Evolutionary conservation across 1,139 yeast genomes (phyloP).

Genomic region (Diutina mesorugosa): DNA sequence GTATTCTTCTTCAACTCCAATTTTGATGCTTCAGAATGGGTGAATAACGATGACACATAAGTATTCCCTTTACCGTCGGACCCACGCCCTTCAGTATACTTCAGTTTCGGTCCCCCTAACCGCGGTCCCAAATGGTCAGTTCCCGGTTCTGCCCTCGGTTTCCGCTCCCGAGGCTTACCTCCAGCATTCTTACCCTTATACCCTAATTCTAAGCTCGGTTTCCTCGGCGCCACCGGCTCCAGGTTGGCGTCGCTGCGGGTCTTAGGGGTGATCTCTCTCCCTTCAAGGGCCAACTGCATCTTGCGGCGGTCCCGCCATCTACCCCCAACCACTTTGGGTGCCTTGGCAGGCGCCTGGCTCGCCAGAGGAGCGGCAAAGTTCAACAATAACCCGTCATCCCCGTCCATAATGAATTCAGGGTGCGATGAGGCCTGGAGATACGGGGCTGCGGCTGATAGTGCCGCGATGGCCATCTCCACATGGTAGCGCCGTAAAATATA

Average conservation of each 20-base stretch:
- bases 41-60: conserved; percentile 77
- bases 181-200: not conserved
- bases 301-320: conserved; percentile 1
- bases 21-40: conserved; percentile 34
- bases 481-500: not conserved
- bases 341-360: not conserved
- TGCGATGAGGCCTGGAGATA: not conserved
- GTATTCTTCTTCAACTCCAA: conserved; percentile 13
- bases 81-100: not conserved
- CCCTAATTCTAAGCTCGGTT: not conserved
- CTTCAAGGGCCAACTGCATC: not conserved
- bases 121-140: not conserved
- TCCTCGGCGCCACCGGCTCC: not conserved
- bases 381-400: conserved; percentile 1
- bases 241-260: not conserved
- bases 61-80: conserved; percentile 10
- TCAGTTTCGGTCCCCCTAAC: not conserved
- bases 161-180: not conserved
- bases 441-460: not conserved
- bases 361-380: not conserved
- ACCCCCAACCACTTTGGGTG: not conserved
- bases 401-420: not conserved
- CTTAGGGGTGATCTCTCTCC: not conserved
- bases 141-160: not conserved
- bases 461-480: not conserved